Conservation (phyloP, 345 rosid genomes). For the Populus deltoides region DNA sequence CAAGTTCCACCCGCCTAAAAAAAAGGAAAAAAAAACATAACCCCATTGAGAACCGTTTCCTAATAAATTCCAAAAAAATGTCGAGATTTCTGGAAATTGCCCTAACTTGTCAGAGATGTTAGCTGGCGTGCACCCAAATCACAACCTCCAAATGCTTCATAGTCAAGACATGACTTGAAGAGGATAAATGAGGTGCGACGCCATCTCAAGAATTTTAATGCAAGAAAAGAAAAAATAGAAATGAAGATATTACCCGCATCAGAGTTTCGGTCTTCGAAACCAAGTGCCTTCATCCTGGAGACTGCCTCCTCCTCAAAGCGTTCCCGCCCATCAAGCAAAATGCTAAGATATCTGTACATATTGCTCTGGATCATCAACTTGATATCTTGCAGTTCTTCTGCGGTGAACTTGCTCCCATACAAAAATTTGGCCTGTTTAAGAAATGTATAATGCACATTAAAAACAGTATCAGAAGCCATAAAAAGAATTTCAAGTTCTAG, state of each 20-base stretch:
- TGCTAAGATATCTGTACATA: slow-evolving; percentile 89
- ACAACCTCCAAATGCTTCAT: background rate
- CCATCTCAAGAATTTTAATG: background rate
- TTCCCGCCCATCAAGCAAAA: slow-evolving; percentile 92
- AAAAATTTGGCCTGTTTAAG: slow-evolving; percentile 80
- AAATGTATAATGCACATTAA: slow-evolving; percentile 12
- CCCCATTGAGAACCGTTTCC: background rate
- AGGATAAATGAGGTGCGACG: background rate
- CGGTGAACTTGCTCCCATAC: slow-evolving; percentile 78
- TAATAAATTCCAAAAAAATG: background rate
- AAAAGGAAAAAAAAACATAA: fast-evolving
- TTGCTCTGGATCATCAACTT: slow-evolving; percentile 98
- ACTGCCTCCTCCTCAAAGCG: slow-evolving; percentile 92
- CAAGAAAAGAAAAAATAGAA: background rate
- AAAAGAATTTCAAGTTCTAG: background rate
- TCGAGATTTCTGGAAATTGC: background rate
- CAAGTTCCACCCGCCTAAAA: background rate
- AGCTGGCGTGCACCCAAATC: background rate
- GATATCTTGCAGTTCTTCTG: slow-evolving; percentile 78
- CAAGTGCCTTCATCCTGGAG: slow-evolving; percentile 41
- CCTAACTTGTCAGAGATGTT: background rate
- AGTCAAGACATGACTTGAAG: background rate
- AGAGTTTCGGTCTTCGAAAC: slow-evolving; percentile 39
- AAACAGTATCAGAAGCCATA: background rate
- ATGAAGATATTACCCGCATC: slow-evolving; percentile 44